phyloP scores from a whole-genome alignment of 257 asterid species.

The Solanum tacnaense region DNA sequence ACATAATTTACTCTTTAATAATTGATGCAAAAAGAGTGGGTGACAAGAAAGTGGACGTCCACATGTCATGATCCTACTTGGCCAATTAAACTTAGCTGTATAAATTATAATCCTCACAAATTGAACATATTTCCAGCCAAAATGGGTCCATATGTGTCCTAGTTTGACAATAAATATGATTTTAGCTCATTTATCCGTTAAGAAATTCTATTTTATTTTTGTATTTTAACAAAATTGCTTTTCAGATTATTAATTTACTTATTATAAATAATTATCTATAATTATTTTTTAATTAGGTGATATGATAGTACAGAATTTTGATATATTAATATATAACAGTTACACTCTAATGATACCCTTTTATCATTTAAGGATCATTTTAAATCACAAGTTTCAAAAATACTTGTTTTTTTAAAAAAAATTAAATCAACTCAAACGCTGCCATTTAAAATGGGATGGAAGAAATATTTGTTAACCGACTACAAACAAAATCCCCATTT shows the following conservation, averaged over 20 bases:
- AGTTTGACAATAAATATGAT: not conserved
- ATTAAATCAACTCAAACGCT: accelerated
- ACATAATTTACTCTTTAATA: not conserved
- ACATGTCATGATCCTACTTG: not conserved
- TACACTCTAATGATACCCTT: too few species aligned
- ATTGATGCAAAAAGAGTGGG: not conserved
- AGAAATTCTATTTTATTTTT: not conserved
- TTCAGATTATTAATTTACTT: not conserved
- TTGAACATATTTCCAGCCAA: not conserved
- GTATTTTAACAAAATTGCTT: not conserved
- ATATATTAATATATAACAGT: too few species aligned
- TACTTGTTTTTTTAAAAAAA: too few species aligned
- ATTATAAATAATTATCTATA: not conserved
- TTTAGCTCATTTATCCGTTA: not conserved
- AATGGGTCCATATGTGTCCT: not conserved
- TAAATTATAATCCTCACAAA: not conserved
- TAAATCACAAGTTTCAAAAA: too few species aligned
- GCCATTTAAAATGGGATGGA: accelerated
- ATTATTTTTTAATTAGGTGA: not conserved
- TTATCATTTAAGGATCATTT: not conserved
- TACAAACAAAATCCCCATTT: not conserved
- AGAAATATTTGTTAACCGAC: not conserved
- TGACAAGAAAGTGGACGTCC: not conserved
- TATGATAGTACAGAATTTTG: not conserved
- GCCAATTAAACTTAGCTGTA: not conserved